Evolutionary conservation across 192 early-diverging fungal genomes (phyloP), one percentile per base, ranked within the genome.

Genomic region (Coemansia sp.): DNA sequence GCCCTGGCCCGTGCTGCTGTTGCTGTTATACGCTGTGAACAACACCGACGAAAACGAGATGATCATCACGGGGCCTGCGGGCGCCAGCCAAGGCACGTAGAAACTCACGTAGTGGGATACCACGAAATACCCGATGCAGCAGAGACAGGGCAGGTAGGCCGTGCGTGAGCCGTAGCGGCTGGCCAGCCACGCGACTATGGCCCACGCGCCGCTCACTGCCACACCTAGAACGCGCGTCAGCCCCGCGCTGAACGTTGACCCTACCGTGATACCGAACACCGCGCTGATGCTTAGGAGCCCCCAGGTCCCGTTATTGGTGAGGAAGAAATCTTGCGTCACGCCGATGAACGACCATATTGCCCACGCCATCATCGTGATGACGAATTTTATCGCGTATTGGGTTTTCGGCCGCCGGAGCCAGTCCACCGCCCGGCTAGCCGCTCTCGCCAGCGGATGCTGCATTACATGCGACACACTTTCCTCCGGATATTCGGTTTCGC

Each of bases 341-440:
- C 50, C 27, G n/a, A 73, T 37, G 32, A 45, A 73, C n/a, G 70
- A 42, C 70, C 70, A 73, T 22, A 73, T 38, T 2, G 59, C 54
- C 70, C 70, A 73, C 8, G 33, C 45, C 70, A 73, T 66, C 59
- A 73, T 66, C 8, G 61, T 55, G 8, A 58, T 43, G 3, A 63
- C 66, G 46, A 73, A 73, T 43, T 73, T 73, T 31, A 73, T 38
- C 34, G 70, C 63, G 31, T 73, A 73, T 26, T 41, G 63, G 19
- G 70, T 73, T 46, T 66, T 62, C 19, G 54, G 58, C 19, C 59
- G 47, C 26, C 50, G 30, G 1, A 34, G 15, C 63, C 70, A 73
- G 58, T 58, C 55, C 6, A 73, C 15, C 22, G 50, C 17, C 9
- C 5, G 21, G 17, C 56, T 55, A 0, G 56, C 58, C 1, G 40